Conservation (phyloP, 495 filamentous ascomycete genomes). For the Penicillium longicatenatum region DNA sequence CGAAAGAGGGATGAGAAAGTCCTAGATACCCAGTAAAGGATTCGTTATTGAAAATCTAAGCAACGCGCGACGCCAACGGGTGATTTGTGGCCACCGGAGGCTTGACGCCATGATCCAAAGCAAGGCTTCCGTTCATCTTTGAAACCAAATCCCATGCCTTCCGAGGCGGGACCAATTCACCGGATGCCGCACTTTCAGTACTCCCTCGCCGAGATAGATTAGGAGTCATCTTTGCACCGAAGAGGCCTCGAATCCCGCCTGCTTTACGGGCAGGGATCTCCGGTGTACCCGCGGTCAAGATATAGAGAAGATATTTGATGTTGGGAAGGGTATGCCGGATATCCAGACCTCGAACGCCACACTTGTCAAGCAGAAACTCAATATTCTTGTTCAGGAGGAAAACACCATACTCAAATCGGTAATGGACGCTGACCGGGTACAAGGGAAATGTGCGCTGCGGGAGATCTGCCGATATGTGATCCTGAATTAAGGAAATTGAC, state of each 20-base stretch:
- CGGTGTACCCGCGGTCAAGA: slow-evolving; percentile 74
- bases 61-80: slow-evolving; percentile 26
- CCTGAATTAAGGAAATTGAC: slow-evolving; percentile 75
- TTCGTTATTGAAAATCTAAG: slow-evolving; percentile 8
- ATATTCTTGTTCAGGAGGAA: slow-evolving; percentile 94
- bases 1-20: background rate
- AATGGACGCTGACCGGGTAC: slow-evolving; percentile 73
- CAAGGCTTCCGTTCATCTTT: slow-evolving; percentile 34
- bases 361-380: slow-evolving; percentile 75
- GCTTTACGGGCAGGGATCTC: slow-evolving; percentile 78
- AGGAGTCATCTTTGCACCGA: slow-evolving; percentile 38
- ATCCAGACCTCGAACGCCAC: slow-evolving; percentile 77
- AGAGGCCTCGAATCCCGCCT: slow-evolving; percentile 70
- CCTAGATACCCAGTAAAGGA: background rate
- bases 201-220: slow-evolving; percentile 43
- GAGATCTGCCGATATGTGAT: slow-evolving; percentile 71
- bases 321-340: slow-evolving; percentile 91
- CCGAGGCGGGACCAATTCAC: slow-evolving; percentile 33
- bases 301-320: slow-evolving; percentile 87
- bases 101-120: slow-evolving; percentile 27
- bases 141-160: slow-evolving; percentile 30
- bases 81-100: slow-evolving; percentile 9
- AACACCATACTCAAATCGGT: slow-evolving; percentile 91
- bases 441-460: slow-evolving; percentile 76
- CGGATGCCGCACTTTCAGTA: slow-evolving; percentile 41